These are phyloP conservation scores for Cladophialophora carrionii DNA, from an alignment of 2,329 filamentous ascomycete species.

Conservation along the genomic window DNA sequence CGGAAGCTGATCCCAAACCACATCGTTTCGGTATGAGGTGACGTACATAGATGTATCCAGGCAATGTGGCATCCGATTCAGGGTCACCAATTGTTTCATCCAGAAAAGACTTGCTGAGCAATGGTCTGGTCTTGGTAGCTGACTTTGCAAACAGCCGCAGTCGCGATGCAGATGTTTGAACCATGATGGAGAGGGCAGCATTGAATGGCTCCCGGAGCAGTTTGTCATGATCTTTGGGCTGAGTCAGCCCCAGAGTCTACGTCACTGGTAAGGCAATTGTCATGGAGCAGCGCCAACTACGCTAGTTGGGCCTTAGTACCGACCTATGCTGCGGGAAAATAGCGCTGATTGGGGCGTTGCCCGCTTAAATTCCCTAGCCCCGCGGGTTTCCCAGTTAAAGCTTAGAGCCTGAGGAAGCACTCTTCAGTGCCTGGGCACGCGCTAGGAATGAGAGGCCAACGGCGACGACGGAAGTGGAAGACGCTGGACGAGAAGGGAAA, in stretches of 20 bases:
- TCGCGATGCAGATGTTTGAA: background rate
- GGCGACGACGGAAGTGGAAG: background rate
- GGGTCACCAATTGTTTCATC: background rate
- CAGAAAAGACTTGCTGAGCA: background rate
- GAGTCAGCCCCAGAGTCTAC: background rate
- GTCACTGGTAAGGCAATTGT: conserved; percentile 4
- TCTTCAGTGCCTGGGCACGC: background rate
- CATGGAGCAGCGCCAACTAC: background rate
- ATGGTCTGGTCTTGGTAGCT: background rate
- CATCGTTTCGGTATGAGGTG: background rate
- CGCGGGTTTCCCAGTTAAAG: conserved; percentile 1
- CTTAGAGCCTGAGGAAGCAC: background rate
- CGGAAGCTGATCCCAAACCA: background rate
- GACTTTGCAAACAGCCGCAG: background rate
- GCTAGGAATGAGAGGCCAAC: background rate
- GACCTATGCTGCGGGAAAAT: background rate
- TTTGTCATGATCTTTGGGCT: conserved; percentile 5
- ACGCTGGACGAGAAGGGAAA: background rate
- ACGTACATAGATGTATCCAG: background rate
- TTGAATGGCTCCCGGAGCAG: conserved; percentile 1
- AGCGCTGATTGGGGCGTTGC: background rate
- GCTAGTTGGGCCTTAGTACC: background rate
- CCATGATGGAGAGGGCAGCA: background rate
- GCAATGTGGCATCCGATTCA: background rate
- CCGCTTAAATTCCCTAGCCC: background rate